Conservation (phyloP, 306 rosid genomes). For the Ceratonia siliqua region DNA sequence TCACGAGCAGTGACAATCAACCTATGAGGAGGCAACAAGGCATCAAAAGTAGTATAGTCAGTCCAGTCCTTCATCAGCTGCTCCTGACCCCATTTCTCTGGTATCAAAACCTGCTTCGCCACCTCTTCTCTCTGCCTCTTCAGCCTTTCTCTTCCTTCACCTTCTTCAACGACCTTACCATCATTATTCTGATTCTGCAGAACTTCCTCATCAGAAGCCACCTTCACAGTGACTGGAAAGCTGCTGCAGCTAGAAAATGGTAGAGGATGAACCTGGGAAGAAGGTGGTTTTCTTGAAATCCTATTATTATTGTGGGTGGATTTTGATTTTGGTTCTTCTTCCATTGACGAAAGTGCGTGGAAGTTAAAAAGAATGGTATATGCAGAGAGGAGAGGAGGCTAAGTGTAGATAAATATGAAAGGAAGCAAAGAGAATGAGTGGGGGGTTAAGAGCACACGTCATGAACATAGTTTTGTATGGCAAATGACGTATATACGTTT, state of each 20-base stretch:
- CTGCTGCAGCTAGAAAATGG: no score
- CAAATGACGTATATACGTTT: constrained; percentile 39
- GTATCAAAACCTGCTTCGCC: constrained; percentile 45
- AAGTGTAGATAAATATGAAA: no score
- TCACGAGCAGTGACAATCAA: constrained; percentile 48
- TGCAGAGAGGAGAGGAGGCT: no score
- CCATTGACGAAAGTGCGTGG: no score
- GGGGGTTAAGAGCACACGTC: constrained; percentile 45
- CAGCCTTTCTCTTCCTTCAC: constrained; percentile 42
- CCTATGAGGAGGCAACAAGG: constrained; percentile 35
- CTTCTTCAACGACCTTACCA: not conserved
- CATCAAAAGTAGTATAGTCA: constrained; percentile 44
- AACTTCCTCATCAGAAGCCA: not conserved
- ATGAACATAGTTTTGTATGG: constrained; percentile 36
- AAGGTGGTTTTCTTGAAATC: not conserved
- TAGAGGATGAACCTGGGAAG: not conserved
- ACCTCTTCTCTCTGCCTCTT: constrained; percentile 54
- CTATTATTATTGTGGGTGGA: no score
- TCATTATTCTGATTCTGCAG: not conserved
- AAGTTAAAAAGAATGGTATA: no score
- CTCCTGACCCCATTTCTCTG: constrained; percentile 56
- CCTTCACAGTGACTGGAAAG: no score
- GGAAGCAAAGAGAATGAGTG: constrained; percentile 26
- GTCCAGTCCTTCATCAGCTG: constrained; percentile 54
- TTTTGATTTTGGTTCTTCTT: no score